Conservation (phyloP, 2,329 filamentous ascomycete species). For the Beauveria scarabaeidicola region DNA sequence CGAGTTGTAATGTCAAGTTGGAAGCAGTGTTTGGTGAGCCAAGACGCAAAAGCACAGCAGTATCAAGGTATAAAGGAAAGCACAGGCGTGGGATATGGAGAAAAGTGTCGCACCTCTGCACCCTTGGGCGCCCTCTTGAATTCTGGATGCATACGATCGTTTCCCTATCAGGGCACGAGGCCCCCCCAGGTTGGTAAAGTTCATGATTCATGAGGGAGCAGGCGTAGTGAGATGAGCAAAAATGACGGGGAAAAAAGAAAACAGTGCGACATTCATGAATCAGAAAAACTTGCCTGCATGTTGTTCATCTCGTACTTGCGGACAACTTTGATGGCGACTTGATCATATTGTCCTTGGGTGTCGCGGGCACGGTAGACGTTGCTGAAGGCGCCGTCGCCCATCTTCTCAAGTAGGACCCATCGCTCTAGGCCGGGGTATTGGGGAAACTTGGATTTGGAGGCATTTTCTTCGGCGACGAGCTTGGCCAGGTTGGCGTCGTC, state of each 20-base stretch:
- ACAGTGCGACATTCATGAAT: conserved; percentile 15
- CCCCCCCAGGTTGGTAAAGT: conserved; percentile 46
- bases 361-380: conserved; percentile 93
- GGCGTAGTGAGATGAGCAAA: background rate
- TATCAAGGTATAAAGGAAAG: conserved; percentile 16
- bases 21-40: background rate
- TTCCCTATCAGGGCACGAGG: conserved; percentile 56
- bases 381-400: conserved; percentile 95
- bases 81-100: conserved; percentile 23
- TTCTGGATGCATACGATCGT: conserved; percentile 88
- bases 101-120: conserved; percentile 77
- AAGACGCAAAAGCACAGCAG: background rate
- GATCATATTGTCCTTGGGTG: conserved; percentile 56
- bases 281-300: conserved; percentile 72
- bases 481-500: conserved; percentile 68
- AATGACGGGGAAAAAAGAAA: conserved; percentile 7
- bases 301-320: conserved; percentile 99
- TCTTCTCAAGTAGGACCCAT: conserved; percentile 87
- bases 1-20: background rate
- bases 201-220: conserved; percentile 15
- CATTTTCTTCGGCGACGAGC: conserved; percentile 86
- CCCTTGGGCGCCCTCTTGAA: conserved; percentile 92
- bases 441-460: conserved; percentile 76
- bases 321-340: conserved; percentile 97
- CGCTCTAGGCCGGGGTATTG: conserved; percentile 42